These are phyloP conservation scores for Didymosphaeria variabile DNA, from an alignment of 2,329 filamentous ascomycete genomes.

Conservation along the genomic window DNA sequence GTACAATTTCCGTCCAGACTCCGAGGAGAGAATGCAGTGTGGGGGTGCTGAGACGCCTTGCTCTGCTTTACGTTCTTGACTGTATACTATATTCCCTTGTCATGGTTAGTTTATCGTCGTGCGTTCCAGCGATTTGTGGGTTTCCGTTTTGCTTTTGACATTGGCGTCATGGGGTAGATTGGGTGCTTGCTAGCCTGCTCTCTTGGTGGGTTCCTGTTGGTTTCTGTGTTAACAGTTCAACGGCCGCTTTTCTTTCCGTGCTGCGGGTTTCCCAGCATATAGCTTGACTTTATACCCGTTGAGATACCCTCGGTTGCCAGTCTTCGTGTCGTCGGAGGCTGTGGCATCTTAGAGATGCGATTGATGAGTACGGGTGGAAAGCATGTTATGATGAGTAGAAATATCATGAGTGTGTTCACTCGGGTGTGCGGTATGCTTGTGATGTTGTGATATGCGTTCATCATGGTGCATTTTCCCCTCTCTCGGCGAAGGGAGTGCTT, in stretches of 20 bases:
- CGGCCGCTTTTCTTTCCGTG: constrained; percentile 16
- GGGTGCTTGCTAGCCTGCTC: background rate
- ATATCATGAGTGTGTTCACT: constrained; percentile 1
- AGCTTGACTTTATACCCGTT: constrained; percentile 19
- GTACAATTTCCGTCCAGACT: background rate
- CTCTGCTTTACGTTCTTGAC: constrained; percentile 20
- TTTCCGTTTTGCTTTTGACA: constrained; percentile 14
- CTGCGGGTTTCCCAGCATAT: background rate
- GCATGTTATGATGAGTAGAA: background rate
- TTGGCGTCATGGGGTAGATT: constrained; percentile 25
- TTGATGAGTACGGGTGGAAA: background rate
- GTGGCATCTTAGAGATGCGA: too few species aligned
- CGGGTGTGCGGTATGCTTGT: background rate
- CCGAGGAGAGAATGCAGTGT: background rate
- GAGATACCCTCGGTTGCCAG: constrained; percentile 20
- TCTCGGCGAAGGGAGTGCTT: too few species aligned
- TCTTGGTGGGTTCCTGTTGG: background rate
- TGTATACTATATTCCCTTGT: constrained; percentile 27
- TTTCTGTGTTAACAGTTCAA: constrained; percentile 2
- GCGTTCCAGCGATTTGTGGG: constrained; percentile 34
- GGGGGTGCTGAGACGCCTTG: background rate
- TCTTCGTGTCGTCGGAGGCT: background rate
- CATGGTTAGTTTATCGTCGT: constrained; percentile 26
- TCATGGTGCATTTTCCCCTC: background rate
- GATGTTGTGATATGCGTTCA: background rate